Evolutionary conservation across 108 stramenopile genomes (phyloP).

Genomic region (Nannochloropsis oceanica): DNA sequence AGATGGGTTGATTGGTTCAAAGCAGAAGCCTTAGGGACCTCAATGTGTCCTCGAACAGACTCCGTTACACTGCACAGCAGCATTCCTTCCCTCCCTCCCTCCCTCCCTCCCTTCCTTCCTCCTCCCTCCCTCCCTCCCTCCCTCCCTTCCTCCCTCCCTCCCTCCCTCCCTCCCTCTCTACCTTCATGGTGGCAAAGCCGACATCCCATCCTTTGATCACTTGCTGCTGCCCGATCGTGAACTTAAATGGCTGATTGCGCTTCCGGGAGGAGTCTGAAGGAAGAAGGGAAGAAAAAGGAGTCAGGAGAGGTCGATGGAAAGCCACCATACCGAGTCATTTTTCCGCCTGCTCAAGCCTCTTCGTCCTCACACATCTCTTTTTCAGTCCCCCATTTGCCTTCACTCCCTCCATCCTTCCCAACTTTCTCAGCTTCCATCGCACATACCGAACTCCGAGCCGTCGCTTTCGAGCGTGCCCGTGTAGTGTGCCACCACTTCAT

Average conservation of each 20-base stretch:
- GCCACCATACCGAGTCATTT: too few relatives aligned
- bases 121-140: background rate
- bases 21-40: too few relatives aligned
- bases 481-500: conserved; percentile 22
- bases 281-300: background rate
- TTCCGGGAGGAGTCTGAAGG: background rate
- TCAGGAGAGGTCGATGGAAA: background rate
- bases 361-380: too few relatives aligned
- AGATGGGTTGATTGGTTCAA: too few relatives aligned
- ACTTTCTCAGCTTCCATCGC: background rate
- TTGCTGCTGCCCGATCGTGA: conserved; percentile 71
- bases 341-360: too few relatives aligned
- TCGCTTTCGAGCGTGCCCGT: conserved; percentile 22
- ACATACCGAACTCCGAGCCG: conserved; percentile 23
- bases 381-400: too few relatives aligned
- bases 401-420: too few relatives aligned
- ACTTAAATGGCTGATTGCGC: conserved; percentile 80
- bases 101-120: conserved; percentile 13
- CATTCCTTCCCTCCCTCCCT: too few relatives aligned
- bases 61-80: too few relatives aligned
- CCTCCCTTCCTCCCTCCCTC: conserved; percentile 4
- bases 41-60: too few relatives aligned
- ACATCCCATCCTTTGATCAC: conserved; percentile 96
- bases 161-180: background rate
- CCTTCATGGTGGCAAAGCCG: conserved; percentile 41